Conservation (phyloP, 768 basidiomycete genomes). For the Boletus tomentosulus region DNA sequence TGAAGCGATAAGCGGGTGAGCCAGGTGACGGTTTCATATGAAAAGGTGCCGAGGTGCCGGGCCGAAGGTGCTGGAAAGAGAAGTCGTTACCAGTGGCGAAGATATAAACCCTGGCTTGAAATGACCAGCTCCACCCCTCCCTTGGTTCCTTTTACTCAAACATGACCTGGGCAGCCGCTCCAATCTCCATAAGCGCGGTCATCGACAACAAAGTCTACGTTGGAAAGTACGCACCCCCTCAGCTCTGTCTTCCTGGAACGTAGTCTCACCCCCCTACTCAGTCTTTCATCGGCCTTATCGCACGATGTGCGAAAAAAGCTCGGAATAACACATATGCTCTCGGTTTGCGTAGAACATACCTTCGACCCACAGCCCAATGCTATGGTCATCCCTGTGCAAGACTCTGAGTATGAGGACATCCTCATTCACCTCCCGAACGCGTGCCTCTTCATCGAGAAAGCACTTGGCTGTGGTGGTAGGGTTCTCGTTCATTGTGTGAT, state of each 20-base stretch:
- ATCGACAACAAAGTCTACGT: constrained; percentile 32
- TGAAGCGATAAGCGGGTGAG: neutral
- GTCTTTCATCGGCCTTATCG: constrained; percentile 33
- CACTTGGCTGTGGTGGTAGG: constrained; percentile 47
- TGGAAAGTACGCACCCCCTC: constrained; percentile 30
- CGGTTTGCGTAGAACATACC: constrained; percentile 53
- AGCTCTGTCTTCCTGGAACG: neutral
- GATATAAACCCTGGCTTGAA: constrained; percentile 18
- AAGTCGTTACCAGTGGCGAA: neutral
- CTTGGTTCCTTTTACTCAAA: constrained; percentile 1
- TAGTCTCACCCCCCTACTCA: constrained; percentile 7
- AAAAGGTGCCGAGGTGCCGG: constrained; percentile 24
- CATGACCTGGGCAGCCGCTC: constrained; percentile 29
- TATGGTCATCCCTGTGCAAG: constrained; percentile 35
- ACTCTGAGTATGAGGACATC: constrained; percentile 50
- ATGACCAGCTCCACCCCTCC: constrained; percentile 10
- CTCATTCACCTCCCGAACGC: constrained; percentile 60
- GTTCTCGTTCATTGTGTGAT: constrained; percentile 72
- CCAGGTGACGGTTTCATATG: neutral
- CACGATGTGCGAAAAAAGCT: constrained; percentile 26
- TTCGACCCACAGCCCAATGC: constrained; percentile 39
- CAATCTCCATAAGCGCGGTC: constrained; percentile 25
- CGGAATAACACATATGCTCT: constrained; percentile 53
- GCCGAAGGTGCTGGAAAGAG: neutral
- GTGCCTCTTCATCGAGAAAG: constrained; percentile 59